phyloP scores from a whole-genome alignment of 1,284 basidiomycete species.

The Rhodotorula sp. region DNA sequence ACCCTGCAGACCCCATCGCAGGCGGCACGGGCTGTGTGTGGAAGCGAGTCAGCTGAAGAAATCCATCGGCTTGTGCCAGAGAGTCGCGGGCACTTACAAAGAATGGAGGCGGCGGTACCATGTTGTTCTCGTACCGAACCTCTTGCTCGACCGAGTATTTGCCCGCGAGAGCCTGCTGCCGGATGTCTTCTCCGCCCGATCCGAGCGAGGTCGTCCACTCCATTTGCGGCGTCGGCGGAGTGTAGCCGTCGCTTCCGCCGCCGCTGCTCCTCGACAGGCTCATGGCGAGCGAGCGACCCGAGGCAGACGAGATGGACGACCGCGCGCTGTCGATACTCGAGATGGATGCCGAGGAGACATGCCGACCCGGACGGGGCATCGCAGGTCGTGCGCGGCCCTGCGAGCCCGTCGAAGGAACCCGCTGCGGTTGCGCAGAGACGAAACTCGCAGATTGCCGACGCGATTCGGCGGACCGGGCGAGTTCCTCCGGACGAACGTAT shows the following conservation, averaged over 20 bases:
- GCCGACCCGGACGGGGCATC: constrained; percentile 6
- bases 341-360: constrained; percentile 34
- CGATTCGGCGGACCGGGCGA: background rate
- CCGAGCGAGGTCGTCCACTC: constrained; percentile 3
- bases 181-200: background rate
- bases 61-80: background rate
- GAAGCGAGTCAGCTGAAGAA: background rate
- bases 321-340: constrained; percentile 36
- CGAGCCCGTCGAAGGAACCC: background rate
- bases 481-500: constrained; percentile 7
- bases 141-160: constrained; percentile 25
- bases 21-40: constrained; percentile 34
- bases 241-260: constrained; percentile 20
- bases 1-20: constrained; percentile 26
- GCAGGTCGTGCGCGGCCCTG: background rate
- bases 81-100: constrained; percentile 20
- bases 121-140: constrained; percentile 20
- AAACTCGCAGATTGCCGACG: background rate
- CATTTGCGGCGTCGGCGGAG: constrained; percentile 36
- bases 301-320: constrained; percentile 14
- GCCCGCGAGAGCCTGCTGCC: background rate
- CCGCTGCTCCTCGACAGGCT: constrained; percentile 18
- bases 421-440: background rate
- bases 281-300: constrained; percentile 26
- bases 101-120: constrained; percentile 35